Percentiles rank a stretch among this genome's conserved stretches.
Evolutionary conservation across 192 early-diverging fungal genomes (phyloP).

Genomic region (Backusella macrospora): DNA sequence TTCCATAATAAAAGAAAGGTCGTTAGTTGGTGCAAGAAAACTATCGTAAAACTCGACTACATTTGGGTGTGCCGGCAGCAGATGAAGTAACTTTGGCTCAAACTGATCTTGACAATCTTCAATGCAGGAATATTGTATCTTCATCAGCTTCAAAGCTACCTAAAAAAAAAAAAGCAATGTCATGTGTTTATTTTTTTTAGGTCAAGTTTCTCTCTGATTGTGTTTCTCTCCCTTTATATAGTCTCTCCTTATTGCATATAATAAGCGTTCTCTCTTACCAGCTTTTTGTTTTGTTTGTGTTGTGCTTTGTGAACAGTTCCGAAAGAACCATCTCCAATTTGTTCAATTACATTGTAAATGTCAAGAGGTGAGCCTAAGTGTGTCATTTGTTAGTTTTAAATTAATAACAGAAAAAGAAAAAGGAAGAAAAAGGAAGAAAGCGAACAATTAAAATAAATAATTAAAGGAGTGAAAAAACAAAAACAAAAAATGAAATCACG

Average conservation of each 20-base stretch:
- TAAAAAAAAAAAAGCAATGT: constrained; percentile 32
- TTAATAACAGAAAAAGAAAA: not conserved
- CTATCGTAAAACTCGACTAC: constrained; percentile 85
- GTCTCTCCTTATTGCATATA: not conserved
- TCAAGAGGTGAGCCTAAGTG: constrained; percentile 37
- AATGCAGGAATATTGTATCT: constrained; percentile 74
- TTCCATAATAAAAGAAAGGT: constrained; percentile 94
- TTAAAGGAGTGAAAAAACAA: no score
- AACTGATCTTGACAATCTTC: constrained; percentile 72
- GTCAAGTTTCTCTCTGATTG: not conserved
- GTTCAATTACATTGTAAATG: constrained; percentile 65
- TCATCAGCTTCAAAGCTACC: constrained; percentile 93
- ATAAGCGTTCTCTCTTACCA: constrained; percentile 48
- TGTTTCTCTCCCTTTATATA: not conserved
- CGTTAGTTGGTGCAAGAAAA: constrained; percentile 70
- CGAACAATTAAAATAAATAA: not conserved
- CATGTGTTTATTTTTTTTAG: not conserved
- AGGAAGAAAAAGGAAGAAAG: not conserved
- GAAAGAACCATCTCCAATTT: constrained; percentile 84
- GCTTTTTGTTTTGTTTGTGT: constrained; percentile 64
- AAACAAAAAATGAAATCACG: no score
- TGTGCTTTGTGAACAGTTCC: constrained; percentile 73
- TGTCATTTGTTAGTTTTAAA: constrained; percentile 14
- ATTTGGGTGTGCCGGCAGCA: constrained; percentile 76
- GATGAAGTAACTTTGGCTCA: constrained; percentile 78